Evolutionary conservation across 148 eudicot genomes (phyloP), one percentile per base, ranked within the genome.

Genomic region (Salicornia ramosissima): DNA sequence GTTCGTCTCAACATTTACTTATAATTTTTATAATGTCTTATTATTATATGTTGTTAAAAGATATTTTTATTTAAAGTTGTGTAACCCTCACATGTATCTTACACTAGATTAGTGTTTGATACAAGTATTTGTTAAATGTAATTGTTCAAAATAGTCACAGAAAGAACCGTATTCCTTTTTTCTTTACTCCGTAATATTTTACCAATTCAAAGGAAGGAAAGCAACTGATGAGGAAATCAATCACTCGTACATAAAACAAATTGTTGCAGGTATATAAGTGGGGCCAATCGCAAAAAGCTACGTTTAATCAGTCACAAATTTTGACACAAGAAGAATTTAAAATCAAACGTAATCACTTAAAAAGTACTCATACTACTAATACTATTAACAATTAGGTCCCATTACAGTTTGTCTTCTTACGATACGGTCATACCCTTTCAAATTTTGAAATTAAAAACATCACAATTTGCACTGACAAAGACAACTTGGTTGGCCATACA

Each of bases 401-500:
- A 67, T 10, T 15, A n/a, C 58, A 71, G 24, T 40, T 51, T 62
- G 65, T 52, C 60, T n/a, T n/a, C n/a, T n/a, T n/a, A 46, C 5
- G 13, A 46, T 46, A 46, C 19, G 16, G 16, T 21, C 30, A 24
- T 39, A 16, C 39, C 31, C 65, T 66, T 74, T 66, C 54, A 59
- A 60, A 60, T 11, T 36, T 49, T 29, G 66, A 72, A 34, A 36
- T 62, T 18, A 19, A 13, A 31, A 26, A 33, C 6, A 6, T 39
- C 4, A 47, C 15, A 47, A 71, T 18, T 14, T 46, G 12, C 40
- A 60, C 30, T 60, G 68, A 50, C 26, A 53, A 72, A 47, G 69
- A 72, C 69, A 53, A 64, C 54, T 64, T 30, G 55, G 68, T 72
- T 64, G 75, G 69, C 63, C 69, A 71, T 57, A 50, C 24, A 36